Conservation (phyloP, 495 filamentous ascomycete genomes). For the Bacidia rubella region DNA sequence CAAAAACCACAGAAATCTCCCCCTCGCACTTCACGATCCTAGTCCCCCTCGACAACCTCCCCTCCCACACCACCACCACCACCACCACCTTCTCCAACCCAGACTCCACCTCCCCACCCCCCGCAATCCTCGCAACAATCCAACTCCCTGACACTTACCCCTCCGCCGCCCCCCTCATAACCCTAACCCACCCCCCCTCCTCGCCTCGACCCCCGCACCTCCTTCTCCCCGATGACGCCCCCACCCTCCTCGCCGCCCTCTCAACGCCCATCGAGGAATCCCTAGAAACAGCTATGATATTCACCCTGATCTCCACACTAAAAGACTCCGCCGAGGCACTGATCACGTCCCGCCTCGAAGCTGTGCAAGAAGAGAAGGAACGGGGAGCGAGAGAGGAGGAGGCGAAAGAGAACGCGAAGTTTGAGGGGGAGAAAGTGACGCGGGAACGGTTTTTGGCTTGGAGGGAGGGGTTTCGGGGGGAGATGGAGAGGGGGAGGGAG, state of each 20-base stretch:
- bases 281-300: conserved; percentile 96
- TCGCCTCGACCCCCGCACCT: conserved; percentile 50
- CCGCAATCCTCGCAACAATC: conserved; percentile 59
- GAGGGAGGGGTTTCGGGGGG: conserved; percentile 62
- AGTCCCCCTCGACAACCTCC: conserved; percentile 59
- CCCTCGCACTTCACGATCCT: conserved; percentile 75
- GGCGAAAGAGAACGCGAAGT: conserved; percentile 89
- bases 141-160: conserved; percentile 79
- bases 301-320: conserved; percentile 70
- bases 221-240: conserved; percentile 54
- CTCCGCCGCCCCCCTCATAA: conserved; percentile 66
- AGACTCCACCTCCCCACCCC: background rate
- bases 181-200: conserved; percentile 60
- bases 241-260: conserved; percentile 52
- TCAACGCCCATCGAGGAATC: conserved; percentile 69
- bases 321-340: conserved; percentile 81
- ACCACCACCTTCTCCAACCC: background rate
- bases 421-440: conserved; percentile 81
- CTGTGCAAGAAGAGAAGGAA: conserved; percentile 47
- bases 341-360: conserved; percentile 52
- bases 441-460: conserved; percentile 71
- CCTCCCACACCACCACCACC: background rate
- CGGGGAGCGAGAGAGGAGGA: conserved; percentile 56
- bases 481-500: conserved; percentile 62
- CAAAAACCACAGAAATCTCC: conserved; percentile 51